phyloP scores from a whole-genome alignment of 1,139 yeast genomes.

The Chernovozyma aurita region DNA sequence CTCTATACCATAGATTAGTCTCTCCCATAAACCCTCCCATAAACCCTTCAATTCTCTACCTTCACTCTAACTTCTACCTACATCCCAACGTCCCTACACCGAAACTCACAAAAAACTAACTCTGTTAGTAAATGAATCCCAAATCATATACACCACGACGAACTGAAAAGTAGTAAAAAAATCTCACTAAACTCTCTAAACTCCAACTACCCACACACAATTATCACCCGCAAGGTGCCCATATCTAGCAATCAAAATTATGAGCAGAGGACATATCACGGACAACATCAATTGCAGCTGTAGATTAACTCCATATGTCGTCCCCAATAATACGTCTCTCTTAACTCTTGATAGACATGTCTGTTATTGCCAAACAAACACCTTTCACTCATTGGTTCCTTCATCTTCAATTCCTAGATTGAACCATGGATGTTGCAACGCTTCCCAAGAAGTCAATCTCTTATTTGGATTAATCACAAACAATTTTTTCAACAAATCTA shows the following conservation, averaged over 20 bases:
- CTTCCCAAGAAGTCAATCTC: slow-evolving; percentile 64
- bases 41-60: too few species aligned
- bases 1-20: too few species aligned
- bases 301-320: too few species aligned
- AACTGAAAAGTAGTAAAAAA: background rate
- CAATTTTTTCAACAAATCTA: slow-evolving; percentile 59
- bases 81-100: too few species aligned
- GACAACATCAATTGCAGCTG: too few species aligned
- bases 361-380: background rate
- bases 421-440: slow-evolving; percentile 76
- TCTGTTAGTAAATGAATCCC: background rate
- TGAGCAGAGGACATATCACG: too few species aligned
- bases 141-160: background rate
- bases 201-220: background rate
- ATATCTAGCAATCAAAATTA: too few species aligned
- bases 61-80: too few species aligned
- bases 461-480: slow-evolving; percentile 61
- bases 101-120: background rate
- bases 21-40: too few species aligned
- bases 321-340: too few species aligned
- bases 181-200: background rate
- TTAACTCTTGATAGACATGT: too few species aligned
- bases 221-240: too few species aligned
- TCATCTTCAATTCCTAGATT: slow-evolving; percentile 72
- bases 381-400: slow-evolving; percentile 38